phyloP scores from a whole-genome alignment of 108 stramenopile species.

The Fistulifera solaris region DNA sequence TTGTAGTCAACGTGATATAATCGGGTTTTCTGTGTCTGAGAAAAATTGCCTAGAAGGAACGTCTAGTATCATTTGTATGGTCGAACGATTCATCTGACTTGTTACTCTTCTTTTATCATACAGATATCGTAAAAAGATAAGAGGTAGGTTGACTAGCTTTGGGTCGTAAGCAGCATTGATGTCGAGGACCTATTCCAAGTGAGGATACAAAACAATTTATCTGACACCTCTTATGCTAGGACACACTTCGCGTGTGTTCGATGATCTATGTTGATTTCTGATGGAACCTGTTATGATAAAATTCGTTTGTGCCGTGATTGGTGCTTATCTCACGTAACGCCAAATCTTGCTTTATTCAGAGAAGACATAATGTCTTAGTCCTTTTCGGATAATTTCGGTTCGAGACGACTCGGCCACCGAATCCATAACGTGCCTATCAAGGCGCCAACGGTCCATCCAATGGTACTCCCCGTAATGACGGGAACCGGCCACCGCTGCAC shows the following conservation, averaged over 20 bases:
- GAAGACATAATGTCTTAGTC: not conserved
- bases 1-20: constrained; percentile 25
- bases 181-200: constrained; percentile 26
- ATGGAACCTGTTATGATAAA: not conserved
- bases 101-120: not conserved
- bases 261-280: constrained; percentile 26
- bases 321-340: not conserved
- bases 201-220: constrained; percentile 10
- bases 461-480: constrained; percentile 41
- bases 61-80: not conserved
- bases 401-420: not conserved
- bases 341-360: not conserved
- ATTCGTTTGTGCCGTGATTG: not conserved
- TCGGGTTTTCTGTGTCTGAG: not conserved
- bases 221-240: constrained; percentile 48
- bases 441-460: constrained; percentile 31
- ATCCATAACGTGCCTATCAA: not conserved
- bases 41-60: not conserved
- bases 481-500: constrained; percentile 66
- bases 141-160: not conserved
- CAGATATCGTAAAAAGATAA: not conserved
- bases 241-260: constrained; percentile 17
- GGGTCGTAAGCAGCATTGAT: not conserved
- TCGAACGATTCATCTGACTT: not conserved
- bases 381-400: not conserved